Base-by-base conservation (phyloP, 257 asterid species). In the Pogostemon cablin region DNA sequence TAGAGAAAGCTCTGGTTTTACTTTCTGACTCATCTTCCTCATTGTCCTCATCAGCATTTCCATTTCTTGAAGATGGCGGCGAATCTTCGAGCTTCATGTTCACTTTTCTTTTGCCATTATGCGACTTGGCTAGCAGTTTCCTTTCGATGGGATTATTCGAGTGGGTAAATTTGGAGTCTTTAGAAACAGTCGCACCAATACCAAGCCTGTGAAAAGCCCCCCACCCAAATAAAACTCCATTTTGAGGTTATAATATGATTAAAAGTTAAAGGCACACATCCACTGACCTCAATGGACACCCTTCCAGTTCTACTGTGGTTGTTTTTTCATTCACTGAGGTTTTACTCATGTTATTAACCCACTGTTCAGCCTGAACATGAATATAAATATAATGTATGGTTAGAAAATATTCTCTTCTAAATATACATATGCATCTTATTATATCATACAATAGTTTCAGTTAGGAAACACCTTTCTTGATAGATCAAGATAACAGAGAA, bases 1-100 rank as follows among this genome's bases (percentile, higher is more conserved):
- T 93, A 50, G 82, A 4, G 65, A 93, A 87, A 47, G 91, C 84
- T 75, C 81, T 72, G 32, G 91, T 68, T 80, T 81, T 90, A 84
- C 98, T 93, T 57, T 90, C 96, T 3, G 39, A 54, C 73, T 86
- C 98, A 37, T 90, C 96, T 1, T 87, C 92, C 0, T 87, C 93
- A 17, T 90, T 86, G 15, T 88, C 95, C 43, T 82, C 90, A 42
- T 79, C 81, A 59, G 41, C 86, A 53, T 67, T 73, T 52, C 79
- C 80, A 47, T 78, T 83, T 50, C 71, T 80, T 58, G 77, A 79
- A 56, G 86, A 54, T 11, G 67, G 70, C 34, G 59, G 79, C 41
- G 50, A 56, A 47, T 78, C 86, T 57, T 80, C 90, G 40, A 74
- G 82, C 56, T 71, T 81, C 83, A 59, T 75, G 42, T 40, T 54